Conservation (phyloP, 2,329 filamentous ascomycete genomes). For the Madurella fahalii region DNA sequence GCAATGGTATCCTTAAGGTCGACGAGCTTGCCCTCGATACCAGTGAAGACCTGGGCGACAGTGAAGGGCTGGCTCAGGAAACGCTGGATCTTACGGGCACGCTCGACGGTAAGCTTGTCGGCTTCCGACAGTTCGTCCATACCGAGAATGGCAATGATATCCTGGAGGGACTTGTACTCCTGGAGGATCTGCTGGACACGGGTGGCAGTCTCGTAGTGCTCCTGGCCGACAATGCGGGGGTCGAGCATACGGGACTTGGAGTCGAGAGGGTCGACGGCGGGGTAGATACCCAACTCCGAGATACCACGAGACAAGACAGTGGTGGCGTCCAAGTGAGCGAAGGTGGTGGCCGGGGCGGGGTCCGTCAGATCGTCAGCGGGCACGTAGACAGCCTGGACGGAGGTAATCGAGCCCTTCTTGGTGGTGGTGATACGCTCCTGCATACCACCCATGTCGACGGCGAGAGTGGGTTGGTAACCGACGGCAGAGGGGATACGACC, state of each 20-base stretch:
- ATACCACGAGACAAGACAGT: slow-evolving; percentile 99
- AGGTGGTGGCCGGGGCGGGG: slow-evolving; percentile 97
- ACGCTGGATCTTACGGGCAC: slow-evolving; percentile 99
- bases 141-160: slow-evolving; percentile 99
- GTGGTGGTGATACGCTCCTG: slow-evolving; percentile 99
- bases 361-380: slow-evolving; percentile 99
- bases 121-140: slow-evolving; percentile 99
- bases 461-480: slow-evolving; percentile 99
- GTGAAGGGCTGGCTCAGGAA: slow-evolving; percentile 99
- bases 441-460: slow-evolving; percentile 98
- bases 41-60: slow-evolving; percentile 75
- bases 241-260: slow-evolving; percentile 99
- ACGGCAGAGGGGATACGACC: slow-evolving; percentile 99
- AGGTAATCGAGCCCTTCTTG: slow-evolving; percentile 99
- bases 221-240: slow-evolving; percentile 95
- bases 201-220: slow-evolving; percentile 94
- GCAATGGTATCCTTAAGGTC: slow-evolving; percentile 97
- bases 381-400: slow-evolving; percentile 99
- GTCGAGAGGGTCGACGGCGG: slow-evolving; percentile 98
- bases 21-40: slow-evolving; percentile 94
- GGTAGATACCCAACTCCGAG: slow-evolving; percentile 99
- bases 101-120: slow-evolving; percentile 99
- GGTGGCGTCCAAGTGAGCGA: slow-evolving; percentile 99
- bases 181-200: slow-evolving; percentile 99
- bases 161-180: slow-evolving; percentile 99